Percentiles rank a stretch among this genome's conserved stretches.
These are phyloP conservation scores for Rossbeevera mucosa DNA, from an alignment of 768 basidiomycete genomes.

Conservation along the genomic window DNA sequence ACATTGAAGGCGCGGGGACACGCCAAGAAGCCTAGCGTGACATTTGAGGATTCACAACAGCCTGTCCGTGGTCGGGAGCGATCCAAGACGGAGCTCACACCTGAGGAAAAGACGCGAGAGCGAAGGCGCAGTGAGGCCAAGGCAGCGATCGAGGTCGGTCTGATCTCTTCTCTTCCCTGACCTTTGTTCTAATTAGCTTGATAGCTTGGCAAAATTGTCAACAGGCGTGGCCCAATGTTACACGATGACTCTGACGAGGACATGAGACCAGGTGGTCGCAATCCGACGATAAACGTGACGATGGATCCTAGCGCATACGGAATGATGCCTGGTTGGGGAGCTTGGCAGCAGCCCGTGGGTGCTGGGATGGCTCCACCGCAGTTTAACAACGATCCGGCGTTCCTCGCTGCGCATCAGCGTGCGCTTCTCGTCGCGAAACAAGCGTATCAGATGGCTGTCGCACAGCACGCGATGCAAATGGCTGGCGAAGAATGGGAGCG, in stretches of 20 bases:
- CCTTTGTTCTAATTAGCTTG: constrained; percentile 5
- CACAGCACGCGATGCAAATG: constrained; percentile 83
- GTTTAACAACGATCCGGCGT: constrained; percentile 48
- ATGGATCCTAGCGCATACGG: constrained; percentile 28
- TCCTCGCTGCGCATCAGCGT: constrained; percentile 76
- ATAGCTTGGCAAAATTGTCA: constrained; percentile 85
- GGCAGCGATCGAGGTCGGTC: constrained; percentile 75
- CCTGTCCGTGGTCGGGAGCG: constrained; percentile 30
- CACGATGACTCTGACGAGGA: constrained; percentile 46
- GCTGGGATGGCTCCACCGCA: constrained; percentile 38
- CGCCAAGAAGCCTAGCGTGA: constrained; percentile 59
- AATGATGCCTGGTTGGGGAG: constrained; percentile 33
- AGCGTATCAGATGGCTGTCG: constrained; percentile 85
- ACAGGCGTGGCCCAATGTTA: constrained; percentile 64
- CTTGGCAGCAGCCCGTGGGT: constrained; percentile 29
- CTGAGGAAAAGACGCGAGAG: constrained; percentile 61
- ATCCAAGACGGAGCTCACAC: constrained; percentile 28
- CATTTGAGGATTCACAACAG: constrained; percentile 52
- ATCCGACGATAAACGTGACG: constrained; percentile 36
- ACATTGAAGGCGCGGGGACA: constrained; percentile 33
- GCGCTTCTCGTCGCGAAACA: constrained; percentile 86
- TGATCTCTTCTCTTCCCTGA: neutral
- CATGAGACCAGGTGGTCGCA: constrained; percentile 21
- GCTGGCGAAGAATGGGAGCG: constrained; percentile 94
- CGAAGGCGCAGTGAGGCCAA: constrained; percentile 78